These are phyloP conservation scores for Avena sativa DNA, from an alignment of 176 grass and related monocot genomes.

Conservation along the genomic window DNA sequence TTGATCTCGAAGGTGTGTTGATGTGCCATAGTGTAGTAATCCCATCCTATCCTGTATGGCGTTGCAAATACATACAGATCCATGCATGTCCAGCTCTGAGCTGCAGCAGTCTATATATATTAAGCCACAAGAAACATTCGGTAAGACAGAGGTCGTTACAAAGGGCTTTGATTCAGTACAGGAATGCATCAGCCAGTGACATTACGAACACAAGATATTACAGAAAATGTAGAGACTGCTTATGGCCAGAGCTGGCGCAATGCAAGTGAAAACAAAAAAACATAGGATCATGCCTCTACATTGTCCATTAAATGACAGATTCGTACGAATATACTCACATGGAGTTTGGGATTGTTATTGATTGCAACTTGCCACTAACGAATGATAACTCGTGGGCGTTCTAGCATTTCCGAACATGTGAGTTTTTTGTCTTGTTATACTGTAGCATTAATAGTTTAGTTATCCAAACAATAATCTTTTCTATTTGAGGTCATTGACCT, in stretches of 20 bases:
- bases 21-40: constrained; percentile 72
- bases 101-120: constrained; percentile 64
- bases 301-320: constrained; percentile 18
- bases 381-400: constrained; percentile 12
- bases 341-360: constrained; percentile 23
- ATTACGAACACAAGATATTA: not conserved
- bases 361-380: not conserved
- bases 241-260: not conserved
- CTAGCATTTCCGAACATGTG: constrained; percentile 18
- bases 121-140: not conserved
- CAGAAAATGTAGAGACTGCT: not conserved
- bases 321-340: not conserved
- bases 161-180: not conserved
- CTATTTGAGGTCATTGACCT: not conserved
- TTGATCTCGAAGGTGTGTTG: constrained; percentile 84
- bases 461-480: not conserved
- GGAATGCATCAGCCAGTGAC: not conserved
- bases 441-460: not conserved
- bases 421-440: constrained; percentile 21
- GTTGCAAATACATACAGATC: constrained; percentile 94
- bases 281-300: constrained; percentile 5
- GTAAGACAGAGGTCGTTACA: not conserved
- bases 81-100: constrained; percentile 97
- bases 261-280: not conserved
- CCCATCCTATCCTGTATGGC: constrained; percentile 93